Base-by-base conservation (phyloP, 2,329 filamentous ascomycete species). In the Fusarium sp. region DNA sequence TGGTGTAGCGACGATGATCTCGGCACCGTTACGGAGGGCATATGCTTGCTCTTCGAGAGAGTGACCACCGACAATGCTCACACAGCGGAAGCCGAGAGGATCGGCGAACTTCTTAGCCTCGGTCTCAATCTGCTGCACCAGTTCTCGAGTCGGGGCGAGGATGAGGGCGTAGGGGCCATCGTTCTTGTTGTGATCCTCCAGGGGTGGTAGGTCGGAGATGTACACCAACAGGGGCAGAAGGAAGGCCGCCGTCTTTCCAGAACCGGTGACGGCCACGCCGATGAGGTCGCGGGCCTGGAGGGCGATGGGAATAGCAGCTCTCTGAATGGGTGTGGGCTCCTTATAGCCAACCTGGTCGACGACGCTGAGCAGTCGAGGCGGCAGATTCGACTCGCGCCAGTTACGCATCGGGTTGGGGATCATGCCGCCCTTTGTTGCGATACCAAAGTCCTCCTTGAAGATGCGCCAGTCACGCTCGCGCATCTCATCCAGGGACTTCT, bases 391-490 rank as follows among this genome's bases (percentile, higher is more conserved):
- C 83, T 99, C 96, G 56, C 89, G 81, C 96, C 96, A 99, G 76
- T 88, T 94, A 59, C 96, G 94, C 95, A 99, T 98, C 1, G 96
- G 96, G 78, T 98, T 96, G 1, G 96, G 96, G 65, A 98, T 94
- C 29, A 89, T 89, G 50, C 96, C 96, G 67, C 96, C 96, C 83
- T 98, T 98, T 10, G 95, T 98, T 45, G 93, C 89, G 81, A 99
- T 99, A 77, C 96, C 97, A 85, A 98, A 98, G 83, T 99, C 95
- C 83, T 98, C 96, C 84, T 98, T 99, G 91, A 99, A 98, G 78
- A 99, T 98, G 80, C 96, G 94, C 96, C 96, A 99, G 83, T 99
- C 96, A 81, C 96, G 89, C 84, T 98, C 95, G 72, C 94, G 93
- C 96, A 99, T 99, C 78, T 98, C 94, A 16, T 93, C 91, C 72